Evolutionary conservation across 2,329 filamentous ascomycete species (phyloP).

Genomic region (Cadophora sp.): DNA sequence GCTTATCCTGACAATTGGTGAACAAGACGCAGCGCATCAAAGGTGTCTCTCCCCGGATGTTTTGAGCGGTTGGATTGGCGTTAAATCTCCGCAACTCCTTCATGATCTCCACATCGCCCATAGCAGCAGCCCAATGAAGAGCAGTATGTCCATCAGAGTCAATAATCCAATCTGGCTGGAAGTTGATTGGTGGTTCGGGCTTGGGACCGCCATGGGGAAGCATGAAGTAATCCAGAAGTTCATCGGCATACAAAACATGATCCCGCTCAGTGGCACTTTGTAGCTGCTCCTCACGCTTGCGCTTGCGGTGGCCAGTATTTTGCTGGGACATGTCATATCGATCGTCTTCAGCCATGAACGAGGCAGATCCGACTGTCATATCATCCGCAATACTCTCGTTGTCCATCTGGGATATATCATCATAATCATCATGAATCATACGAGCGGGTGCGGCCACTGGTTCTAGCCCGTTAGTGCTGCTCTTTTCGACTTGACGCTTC

Average conservation of each 20-base stretch:
- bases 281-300: conserved; percentile 74
- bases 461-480: conserved; percentile 43
- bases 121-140: conserved; percentile 95
- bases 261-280: conserved; percentile 77
- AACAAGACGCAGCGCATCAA: conserved; percentile 95
- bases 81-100: conserved; percentile 84
- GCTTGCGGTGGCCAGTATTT: conserved; percentile 70
- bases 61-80: conserved; percentile 74
- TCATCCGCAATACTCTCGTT: conserved; percentile 82
- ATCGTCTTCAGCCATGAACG: conserved; percentile 85
- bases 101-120: conserved; percentile 94
- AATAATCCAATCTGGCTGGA: conserved; percentile 90
- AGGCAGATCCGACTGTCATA: conserved; percentile 81
- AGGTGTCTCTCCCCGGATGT: conserved; percentile 82
- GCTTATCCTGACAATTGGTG: conserved; percentile 95
- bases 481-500: not conserved
- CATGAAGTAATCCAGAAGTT: conserved; percentile 95
- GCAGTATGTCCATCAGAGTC: conserved; percentile 93
- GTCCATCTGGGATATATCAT: conserved; percentile 69
- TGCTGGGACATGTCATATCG: conserved; percentile 73
- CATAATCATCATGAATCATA: conserved; percentile 66
- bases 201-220: conserved; percentile 76
- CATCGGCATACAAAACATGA: conserved; percentile 90
- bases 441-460: conserved; percentile 48
- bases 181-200: conserved; percentile 77